These are phyloP conservation scores for Eleusine coracana DNA, from an alignment of 176 grass and related monocot genomes.

Conservation along the genomic window DNA sequence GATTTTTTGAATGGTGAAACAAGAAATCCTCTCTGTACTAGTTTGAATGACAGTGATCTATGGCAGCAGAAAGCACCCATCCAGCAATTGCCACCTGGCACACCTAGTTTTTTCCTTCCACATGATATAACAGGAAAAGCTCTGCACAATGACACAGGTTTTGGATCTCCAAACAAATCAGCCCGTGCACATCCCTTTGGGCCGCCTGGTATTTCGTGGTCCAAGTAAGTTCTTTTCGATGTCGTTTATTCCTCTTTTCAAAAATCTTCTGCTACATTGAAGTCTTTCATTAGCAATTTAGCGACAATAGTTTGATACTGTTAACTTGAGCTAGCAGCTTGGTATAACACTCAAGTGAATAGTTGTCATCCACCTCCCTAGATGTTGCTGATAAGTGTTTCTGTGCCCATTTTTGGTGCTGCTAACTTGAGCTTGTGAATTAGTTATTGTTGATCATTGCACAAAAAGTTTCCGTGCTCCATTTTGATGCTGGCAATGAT, in stretches of 20 bases:
- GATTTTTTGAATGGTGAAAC: constrained; percentile 60
- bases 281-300: neutral
- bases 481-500: neutral
- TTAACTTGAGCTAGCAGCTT: constrained; percentile 3
- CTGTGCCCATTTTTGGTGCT: neutral
- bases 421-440: neutral
- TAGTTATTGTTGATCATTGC: neutral
- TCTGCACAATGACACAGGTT: constrained; percentile 38
- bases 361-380: neutral
- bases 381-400: neutral
- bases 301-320: neutral
- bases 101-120: constrained; percentile 65
- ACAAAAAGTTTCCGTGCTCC: neutral
- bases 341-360: neutral
- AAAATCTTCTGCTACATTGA: neutral
- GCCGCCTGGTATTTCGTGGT: constrained; percentile 56
- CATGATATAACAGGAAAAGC: constrained; percentile 58
- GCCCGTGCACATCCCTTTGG: constrained; percentile 47
- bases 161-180: constrained; percentile 54
- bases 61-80: constrained; percentile 60
- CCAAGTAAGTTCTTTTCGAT: constrained; percentile 62
- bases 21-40: constrained; percentile 33
- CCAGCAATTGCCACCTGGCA: constrained; percentile 58
- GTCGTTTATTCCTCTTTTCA: constrained; percentile 9
- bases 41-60: constrained; percentile 52